phyloP scores from a whole-genome alignment of 2,329 filamentous ascomycete genomes.

The Fusarium incarnatum region DNA sequence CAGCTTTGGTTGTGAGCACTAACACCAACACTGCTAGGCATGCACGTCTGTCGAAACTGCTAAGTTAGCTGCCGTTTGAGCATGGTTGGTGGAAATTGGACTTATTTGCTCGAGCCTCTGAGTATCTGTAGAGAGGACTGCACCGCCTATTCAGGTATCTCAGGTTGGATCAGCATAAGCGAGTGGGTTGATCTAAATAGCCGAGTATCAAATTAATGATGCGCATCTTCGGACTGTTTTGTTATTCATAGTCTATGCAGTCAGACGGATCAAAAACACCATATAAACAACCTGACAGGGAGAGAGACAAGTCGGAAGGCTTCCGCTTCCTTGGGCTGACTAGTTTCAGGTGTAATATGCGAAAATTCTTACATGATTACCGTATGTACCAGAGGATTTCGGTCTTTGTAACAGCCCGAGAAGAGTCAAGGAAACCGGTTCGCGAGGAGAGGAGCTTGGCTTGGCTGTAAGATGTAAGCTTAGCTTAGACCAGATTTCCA shows the following conservation, averaged over 20 bases:
- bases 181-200: slow-evolving; percentile 12
- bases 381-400: slow-evolving; percentile 10
- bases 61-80: slow-evolving; percentile 30
- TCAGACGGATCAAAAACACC: slow-evolving; percentile 29
- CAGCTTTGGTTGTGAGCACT: slow-evolving; percentile 43
- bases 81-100: slow-evolving; percentile 40
- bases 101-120: background rate
- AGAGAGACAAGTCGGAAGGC: slow-evolving; percentile 15
- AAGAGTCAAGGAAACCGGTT: slow-evolving; percentile 37
- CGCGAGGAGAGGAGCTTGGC: slow-evolving; percentile 16
- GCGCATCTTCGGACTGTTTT: slow-evolving; percentile 31
- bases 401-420: slow-evolving; percentile 19
- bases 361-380: slow-evolving; percentile 8
- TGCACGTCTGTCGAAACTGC: slow-evolving; percentile 23
- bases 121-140: background rate
- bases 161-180: slow-evolving; percentile 2
- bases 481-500: slow-evolving; percentile 33
- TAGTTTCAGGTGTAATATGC: slow-evolving; percentile 44
- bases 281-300: slow-evolving; percentile 26
- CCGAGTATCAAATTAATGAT: slow-evolving; percentile 36
- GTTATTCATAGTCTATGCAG: background rate
- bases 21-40: slow-evolving; percentile 6
- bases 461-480: slow-evolving; percentile 20
- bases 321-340: slow-evolving; percentile 30
- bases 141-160: slow-evolving; percentile 4